Base-by-base conservation (phyloP, 1,139 yeast species). In the Magnusiomyces fungicola region DNA sequence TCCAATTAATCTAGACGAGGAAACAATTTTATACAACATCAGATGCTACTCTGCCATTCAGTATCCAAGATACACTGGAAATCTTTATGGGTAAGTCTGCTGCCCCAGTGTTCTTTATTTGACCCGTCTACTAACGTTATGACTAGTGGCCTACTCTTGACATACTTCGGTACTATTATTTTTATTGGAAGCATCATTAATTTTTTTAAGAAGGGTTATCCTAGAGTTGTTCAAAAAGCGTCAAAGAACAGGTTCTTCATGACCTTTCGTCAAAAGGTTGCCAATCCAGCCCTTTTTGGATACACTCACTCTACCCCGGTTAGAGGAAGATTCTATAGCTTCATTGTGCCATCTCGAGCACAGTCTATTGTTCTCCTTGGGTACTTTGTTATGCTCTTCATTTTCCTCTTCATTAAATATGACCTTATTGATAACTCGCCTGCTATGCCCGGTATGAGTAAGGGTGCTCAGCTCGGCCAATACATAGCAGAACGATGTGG, bases 401-500 rank as follows among this genome's bases (percentile, higher is more conserved):
- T 76, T 25, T 62, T 75, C 39, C 48, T 66, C 37, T 66, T 69
- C 30, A 61, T 70, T 41, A 63, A 69, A 42, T 78, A 71, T 61
- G 63, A 66, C 40, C 66, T 68, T 51, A 71, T 72, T 45, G 63
- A 62, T 49, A 66, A 67, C 21, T 70, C 67, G 37, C 61, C 72
- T 37, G 53, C 66, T 21, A 69, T 74, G 54, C 56, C 61, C 22
- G 38, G 38, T 34, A 34, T 19, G 14, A 57, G 66, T 4, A 58
- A 53, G 30, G 49, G 54, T 6, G 48, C 56, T 10, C 82, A 75
- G 58, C 63, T 76, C 45, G 72, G 75, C 10, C 69, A 81, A 58
- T 74, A 75, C 54, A 64, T 78, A 38, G 86, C 81, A 42, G 83
- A 79, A 59, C 72, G 94, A 63, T 64, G 82, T 1, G 87, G 83